Conservation (phyloP, 352 stramenopile genomes). For the Plasmopara halstedii region DNA sequence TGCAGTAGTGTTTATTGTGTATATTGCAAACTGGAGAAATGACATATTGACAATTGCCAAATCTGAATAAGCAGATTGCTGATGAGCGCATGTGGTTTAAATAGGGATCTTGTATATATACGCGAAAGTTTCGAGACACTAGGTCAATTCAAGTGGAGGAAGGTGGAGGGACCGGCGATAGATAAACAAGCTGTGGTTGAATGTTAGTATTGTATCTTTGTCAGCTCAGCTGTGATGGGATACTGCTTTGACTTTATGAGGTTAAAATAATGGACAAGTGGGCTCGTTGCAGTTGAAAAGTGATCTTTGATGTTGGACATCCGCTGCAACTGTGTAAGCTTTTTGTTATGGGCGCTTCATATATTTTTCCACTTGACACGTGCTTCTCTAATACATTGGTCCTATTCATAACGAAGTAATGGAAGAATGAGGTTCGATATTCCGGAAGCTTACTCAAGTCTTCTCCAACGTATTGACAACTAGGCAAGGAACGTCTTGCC, state of each 20-base stretch:
- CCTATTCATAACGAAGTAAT: slow-evolving; percentile 9
- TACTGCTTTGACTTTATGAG: slow-evolving; percentile 16
- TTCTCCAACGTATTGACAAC: background rate
- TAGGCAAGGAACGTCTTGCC: background rate
- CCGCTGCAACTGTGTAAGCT: too few relatives aligned
- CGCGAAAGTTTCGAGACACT: background rate
- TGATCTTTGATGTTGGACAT: slow-evolving; percentile 19
- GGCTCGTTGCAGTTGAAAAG: slow-evolving; percentile 9
- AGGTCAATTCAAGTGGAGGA: slow-evolving; percentile 1
- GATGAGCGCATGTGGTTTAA: too few relatives aligned
- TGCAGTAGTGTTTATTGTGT: slow-evolving; percentile 1
- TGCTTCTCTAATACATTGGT: background rate
- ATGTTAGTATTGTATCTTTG: slow-evolving; percentile 14
- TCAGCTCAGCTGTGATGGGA: slow-evolving; percentile 11
- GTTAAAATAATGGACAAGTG: background rate
- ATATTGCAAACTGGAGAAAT: slow-evolving; percentile 16
- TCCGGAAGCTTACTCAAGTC: too few relatives aligned
- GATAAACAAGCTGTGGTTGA: background rate
- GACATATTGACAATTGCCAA: background rate
- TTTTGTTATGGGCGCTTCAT: background rate
- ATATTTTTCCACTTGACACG: background rate
- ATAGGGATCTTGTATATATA: slow-evolving; percentile 4
- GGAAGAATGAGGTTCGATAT: too few relatives aligned
- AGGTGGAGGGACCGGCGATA: too few relatives aligned
- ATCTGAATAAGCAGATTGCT: slow-evolving; percentile 8